These are phyloP conservation scores for Vittaforma corneae DNA, from an alignment of 371 early-diverging fungal genomes.

Conservation along the genomic window DNA sequence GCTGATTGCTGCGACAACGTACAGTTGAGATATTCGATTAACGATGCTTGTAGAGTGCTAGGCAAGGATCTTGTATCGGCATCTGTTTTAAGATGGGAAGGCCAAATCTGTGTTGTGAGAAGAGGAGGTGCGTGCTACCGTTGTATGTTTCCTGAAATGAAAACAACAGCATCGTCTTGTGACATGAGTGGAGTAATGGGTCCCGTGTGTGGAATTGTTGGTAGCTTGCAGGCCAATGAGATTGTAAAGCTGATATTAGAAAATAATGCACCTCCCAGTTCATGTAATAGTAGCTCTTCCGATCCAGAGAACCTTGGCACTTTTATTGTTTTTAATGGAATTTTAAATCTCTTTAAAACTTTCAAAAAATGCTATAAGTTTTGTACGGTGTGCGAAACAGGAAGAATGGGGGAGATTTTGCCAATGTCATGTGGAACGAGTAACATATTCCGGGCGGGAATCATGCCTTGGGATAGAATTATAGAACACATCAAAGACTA, in stretches of 20 bases:
- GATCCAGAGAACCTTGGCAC: not conserved
- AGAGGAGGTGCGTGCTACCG: slow-evolving; percentile 89
- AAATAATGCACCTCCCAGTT: not conserved
- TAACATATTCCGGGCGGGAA: not conserved
- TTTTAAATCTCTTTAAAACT: slow-evolving; percentile 7
- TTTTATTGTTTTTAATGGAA: slow-evolving; percentile 33
- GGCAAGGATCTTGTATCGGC: slow-evolving; percentile 79
- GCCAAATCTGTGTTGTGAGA: slow-evolving; percentile 67
- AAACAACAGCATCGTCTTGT: slow-evolving; percentile 74
- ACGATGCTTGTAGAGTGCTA: slow-evolving; percentile 74
- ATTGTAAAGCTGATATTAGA: slow-evolving; percentile 64
- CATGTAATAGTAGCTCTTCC: not conserved
- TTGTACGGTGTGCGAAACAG: not conserved
- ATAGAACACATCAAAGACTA: slow-evolving; percentile 20
- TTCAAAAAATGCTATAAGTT: slow-evolving; percentile 8
- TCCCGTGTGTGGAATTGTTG: slow-evolving; percentile 73
- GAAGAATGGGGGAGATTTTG: not conserved
- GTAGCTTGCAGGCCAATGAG: slow-evolving; percentile 81
- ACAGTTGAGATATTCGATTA: slow-evolving; percentile 82
- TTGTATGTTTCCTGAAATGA: slow-evolving; percentile 73
- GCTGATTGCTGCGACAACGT: slow-evolving; percentile 89
- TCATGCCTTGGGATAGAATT: slow-evolving; percentile 30
- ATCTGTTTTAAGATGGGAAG: slow-evolving; percentile 80
- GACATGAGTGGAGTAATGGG: slow-evolving; percentile 93
- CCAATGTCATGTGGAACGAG: not conserved